phyloP scores from a whole-genome alignment of 1,284 basidiomycete genomes.

The Neonothopanus nambi region DNA sequence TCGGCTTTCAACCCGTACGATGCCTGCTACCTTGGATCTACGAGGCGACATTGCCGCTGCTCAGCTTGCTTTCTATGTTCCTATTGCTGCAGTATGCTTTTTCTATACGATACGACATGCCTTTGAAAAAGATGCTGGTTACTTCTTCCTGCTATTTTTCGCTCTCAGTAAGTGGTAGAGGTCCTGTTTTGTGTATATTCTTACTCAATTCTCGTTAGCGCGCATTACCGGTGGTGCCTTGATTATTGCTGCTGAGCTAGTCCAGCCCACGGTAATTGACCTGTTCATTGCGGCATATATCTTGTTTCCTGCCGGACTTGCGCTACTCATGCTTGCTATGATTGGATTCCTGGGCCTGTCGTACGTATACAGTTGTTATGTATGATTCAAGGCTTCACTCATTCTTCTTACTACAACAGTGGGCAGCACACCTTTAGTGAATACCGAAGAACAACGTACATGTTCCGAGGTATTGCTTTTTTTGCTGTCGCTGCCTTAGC shows the following conservation, averaged over 20 bases:
- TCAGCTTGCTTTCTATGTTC: constrained; percentile 55
- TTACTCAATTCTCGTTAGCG: constrained; percentile 34
- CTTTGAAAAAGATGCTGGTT: constrained; percentile 55
- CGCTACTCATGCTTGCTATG: constrained; percentile 52
- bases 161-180: constrained; percentile 39
- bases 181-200: constrained; percentile 9
- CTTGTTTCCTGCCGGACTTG: constrained; percentile 56
- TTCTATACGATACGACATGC: constrained; percentile 51
- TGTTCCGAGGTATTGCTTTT: constrained; percentile 43
- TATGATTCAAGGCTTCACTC: neutral
- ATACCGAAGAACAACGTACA: constrained; percentile 34
- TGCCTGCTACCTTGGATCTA: constrained; percentile 38
- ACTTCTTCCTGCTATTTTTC: constrained; percentile 60
- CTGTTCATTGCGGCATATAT: constrained; percentile 52
- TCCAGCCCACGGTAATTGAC: constrained; percentile 36
- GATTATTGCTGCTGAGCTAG: constrained; percentile 50
- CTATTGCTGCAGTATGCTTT: constrained; percentile 45
- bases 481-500: constrained; percentile 44
- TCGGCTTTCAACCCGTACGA: constrained; percentile 19
- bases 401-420: constrained; percentile 23
- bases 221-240: constrained; percentile 59
- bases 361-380: constrained; percentile 47
- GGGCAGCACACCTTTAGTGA: constrained; percentile 50
- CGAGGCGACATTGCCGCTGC: constrained; percentile 58
- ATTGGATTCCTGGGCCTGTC: constrained; percentile 61